A percentile compares a stretch with the other conserved stretches of the same genome.
These are phyloP conservation scores for Curvularia sp. DNA, from an alignment of 2,329 filamentous ascomycete genomes.

Conservation along the genomic window DNA sequence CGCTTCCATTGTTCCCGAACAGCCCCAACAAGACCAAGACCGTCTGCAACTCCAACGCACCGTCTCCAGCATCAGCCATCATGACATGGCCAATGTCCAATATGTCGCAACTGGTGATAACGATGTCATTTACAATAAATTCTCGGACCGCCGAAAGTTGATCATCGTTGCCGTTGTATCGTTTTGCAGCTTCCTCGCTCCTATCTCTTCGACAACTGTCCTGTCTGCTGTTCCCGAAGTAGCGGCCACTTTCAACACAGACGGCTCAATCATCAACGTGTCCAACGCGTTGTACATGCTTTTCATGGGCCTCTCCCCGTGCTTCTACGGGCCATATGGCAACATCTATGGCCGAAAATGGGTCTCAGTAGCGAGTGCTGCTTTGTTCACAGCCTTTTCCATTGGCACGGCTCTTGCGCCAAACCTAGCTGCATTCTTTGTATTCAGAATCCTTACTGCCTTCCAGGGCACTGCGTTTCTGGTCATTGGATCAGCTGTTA, in stretches of 20 bases:
- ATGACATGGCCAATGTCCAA: slow-evolving; percentile 41
- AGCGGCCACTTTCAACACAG: slow-evolving; percentile 68
- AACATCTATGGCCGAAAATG: slow-evolving; percentile 58
- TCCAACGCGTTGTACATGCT: slow-evolving; percentile 78
- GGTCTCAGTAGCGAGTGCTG: slow-evolving; percentile 66
- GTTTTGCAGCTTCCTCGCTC: slow-evolving; percentile 78
- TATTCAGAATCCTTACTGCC: slow-evolving; percentile 76
- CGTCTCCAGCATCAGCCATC: slow-evolving; percentile 41
- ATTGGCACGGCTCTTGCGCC: slow-evolving; percentile 75
- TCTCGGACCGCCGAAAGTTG: slow-evolving; percentile 68
- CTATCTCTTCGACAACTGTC: slow-evolving; percentile 76
- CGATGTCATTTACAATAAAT: slow-evolving; percentile 68
- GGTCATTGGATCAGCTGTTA: slow-evolving; percentile 72
- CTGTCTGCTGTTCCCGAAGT: slow-evolving; percentile 78
- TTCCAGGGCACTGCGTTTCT: slow-evolving; percentile 79
- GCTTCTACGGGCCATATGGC: slow-evolving; percentile 75
- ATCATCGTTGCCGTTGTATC: slow-evolving; percentile 73
- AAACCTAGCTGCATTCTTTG: slow-evolving; percentile 73
- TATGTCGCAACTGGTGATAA: slow-evolving; percentile 46
- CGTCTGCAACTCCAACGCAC: slow-evolving; percentile 43
- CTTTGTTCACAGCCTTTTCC: slow-evolving; percentile 72
- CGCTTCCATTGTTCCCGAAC: slow-evolving; percentile 40
- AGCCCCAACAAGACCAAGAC: slow-evolving; percentile 26
- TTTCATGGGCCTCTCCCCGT: slow-evolving; percentile 69
- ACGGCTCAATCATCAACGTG: slow-evolving; percentile 73